phyloP scores from a whole-genome alignment of 306 rosid genomes.

The Echinosophora koreensis region DNA sequence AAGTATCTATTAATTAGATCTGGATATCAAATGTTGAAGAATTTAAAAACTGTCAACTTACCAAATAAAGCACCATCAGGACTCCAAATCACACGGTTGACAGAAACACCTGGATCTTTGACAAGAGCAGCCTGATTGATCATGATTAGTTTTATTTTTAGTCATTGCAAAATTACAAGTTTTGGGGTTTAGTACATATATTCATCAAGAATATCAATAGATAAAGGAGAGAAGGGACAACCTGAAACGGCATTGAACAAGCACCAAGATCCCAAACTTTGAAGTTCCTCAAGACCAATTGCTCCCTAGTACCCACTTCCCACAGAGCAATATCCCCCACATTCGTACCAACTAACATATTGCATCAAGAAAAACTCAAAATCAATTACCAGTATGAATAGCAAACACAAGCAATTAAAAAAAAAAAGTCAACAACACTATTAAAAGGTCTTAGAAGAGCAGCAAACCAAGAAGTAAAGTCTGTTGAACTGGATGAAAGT shows the following conservation, averaged over 20 bases:
- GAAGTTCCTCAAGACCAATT: conserved; percentile 77
- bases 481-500: conserved; percentile 94
- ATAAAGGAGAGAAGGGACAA: conserved; percentile 43
- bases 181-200: conserved; percentile 7
- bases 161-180: conserved; percentile 24
- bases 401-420: conserved; percentile 31
- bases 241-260: conserved; percentile 92
- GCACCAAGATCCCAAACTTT: conserved; percentile 94
- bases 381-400: conserved; percentile 33
- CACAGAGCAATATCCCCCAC: conserved; percentile 93
- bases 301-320: conserved; percentile 93
- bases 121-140: conserved; percentile 81
- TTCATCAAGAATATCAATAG: conserved; percentile 35
- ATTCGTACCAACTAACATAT: conserved; percentile 84
- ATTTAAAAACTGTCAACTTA: conserved; percentile 49
- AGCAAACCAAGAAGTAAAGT: conserved; percentile 85
- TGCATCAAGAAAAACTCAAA: conserved; percentile 16
- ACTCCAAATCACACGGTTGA: conserved; percentile 96
- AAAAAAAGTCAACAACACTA: conserved; percentile 34
- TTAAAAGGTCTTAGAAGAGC: conserved; percentile 22
- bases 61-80: conserved; percentile 95
- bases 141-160: conserved; percentile 43
- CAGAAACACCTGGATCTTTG: conserved; percentile 94
- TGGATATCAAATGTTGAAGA: conserved; percentile 34
- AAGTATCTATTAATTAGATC: conserved; percentile 11